phyloP scores from a whole-genome alignment of 805 yeast genomes.

The Hanseniaspora mollemarum region DNA sequence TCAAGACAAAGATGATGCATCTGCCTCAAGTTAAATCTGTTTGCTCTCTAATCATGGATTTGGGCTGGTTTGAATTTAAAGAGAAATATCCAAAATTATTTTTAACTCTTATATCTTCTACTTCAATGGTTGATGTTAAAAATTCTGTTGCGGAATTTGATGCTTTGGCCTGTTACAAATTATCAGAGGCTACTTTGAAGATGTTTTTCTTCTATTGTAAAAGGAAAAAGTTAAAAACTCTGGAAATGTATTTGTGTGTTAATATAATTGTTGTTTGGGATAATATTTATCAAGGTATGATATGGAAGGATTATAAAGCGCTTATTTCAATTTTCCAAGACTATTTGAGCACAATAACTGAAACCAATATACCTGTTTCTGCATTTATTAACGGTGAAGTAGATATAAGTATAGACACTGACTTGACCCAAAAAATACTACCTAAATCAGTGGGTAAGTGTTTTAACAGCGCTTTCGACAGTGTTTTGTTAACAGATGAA shows the following conservation, averaged over 20 bases:
- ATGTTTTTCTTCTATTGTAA: slow-evolving; percentile 26
- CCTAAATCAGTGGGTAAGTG: neutral
- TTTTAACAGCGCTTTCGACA: neutral
- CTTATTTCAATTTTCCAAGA: slow-evolving; percentile 36
- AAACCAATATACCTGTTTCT: slow-evolving; percentile 42
- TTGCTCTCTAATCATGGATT: slow-evolving; percentile 34
- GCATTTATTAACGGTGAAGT: slow-evolving; percentile 23
- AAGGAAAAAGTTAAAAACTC: slow-evolving; percentile 48
- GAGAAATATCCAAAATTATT: slow-evolving; percentile 49
- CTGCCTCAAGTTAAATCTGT: slow-evolving; percentile 43
- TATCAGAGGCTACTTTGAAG: slow-evolving; percentile 45
- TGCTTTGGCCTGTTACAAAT: slow-evolving; percentile 34
- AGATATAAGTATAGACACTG: slow-evolving; percentile 16
- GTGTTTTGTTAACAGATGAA: slow-evolving; percentile 23
- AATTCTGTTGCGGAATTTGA: slow-evolving; percentile 23
- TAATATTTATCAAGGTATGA: slow-evolving; percentile 31
- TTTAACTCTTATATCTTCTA: slow-evolving; percentile 50
- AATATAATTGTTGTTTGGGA: slow-evolving; percentile 63
- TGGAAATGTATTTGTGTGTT: slow-evolving; percentile 35
- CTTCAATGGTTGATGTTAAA: slow-evolving; percentile 36
- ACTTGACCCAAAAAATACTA: slow-evolving; percentile 20
- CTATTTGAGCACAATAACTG: slow-evolving; percentile 65
- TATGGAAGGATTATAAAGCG: neutral
- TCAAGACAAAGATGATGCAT: slow-evolving; percentile 37
- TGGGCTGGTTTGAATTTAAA: slow-evolving; percentile 40